Evolutionary conservation across 2,329 filamentous ascomycete species (phyloP).

Genomic region (Arthrobotrys pseudoclavata): DNA sequence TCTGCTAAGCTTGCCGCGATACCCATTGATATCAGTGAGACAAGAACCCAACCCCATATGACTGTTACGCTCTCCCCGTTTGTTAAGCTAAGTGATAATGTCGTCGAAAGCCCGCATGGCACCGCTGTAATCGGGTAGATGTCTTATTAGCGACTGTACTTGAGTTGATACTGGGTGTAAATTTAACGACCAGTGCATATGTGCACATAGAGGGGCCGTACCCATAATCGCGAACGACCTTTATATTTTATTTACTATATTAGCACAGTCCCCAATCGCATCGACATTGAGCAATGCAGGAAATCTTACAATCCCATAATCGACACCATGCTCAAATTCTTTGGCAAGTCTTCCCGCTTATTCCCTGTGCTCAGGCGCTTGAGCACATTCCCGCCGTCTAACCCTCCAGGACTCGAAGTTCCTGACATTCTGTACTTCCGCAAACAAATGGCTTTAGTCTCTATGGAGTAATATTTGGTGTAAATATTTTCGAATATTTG

Average conservation of each 20-base stretch:
- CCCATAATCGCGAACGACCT: conserved; percentile 80
- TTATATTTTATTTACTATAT: conserved; percentile 40
- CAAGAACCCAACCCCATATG: conserved; percentile 78
- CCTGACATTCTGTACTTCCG: conserved; percentile 38
- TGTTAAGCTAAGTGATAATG: conserved; percentile 76
- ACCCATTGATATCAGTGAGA: conserved; percentile 74
- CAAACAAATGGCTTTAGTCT: neutral
- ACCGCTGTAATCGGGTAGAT: conserved; percentile 66
- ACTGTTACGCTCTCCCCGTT: conserved; percentile 79
- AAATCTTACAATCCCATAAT: conserved; percentile 73
- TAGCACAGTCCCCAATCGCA: neutral
- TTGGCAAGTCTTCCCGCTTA: conserved; percentile 72
- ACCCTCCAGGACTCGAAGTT: conserved; percentile 42
- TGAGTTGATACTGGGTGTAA: neutral
- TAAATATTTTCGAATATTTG: conserved; percentile 1
- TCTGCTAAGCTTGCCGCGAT: conserved; percentile 78
- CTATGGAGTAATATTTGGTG: neutral
- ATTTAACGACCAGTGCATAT: neutral
- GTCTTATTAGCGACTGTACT: neutral
- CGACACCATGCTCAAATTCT: conserved; percentile 77
- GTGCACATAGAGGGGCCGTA: conserved; percentile 8
- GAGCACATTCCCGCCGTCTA: conserved; percentile 19
- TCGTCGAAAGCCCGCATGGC: conserved; percentile 77
- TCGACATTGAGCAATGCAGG: conserved; percentile 55
- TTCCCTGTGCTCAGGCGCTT: conserved; percentile 40